phyloP scores from a whole-genome alignment of 2,329 filamentous ascomycete genomes.

The Xylaria polymorpha region DNA sequence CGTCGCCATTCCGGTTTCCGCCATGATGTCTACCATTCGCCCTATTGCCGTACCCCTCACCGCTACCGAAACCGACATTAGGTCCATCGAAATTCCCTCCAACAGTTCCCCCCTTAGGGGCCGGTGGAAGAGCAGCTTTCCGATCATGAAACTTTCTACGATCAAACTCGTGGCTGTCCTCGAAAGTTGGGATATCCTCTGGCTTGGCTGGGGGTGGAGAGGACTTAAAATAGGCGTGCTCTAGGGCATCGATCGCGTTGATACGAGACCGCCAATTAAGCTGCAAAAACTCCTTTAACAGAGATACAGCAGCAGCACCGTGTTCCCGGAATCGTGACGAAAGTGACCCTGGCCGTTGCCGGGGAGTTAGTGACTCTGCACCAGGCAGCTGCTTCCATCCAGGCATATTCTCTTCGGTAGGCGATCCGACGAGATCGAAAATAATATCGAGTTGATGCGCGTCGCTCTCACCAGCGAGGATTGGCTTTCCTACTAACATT shows the following conservation, averaged over 20 bases:
- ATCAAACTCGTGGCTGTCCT: slow-evolving; percentile 97
- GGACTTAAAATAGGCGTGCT: slow-evolving; percentile 90
- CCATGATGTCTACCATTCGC: slow-evolving; percentile 58
- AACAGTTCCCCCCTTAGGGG: slow-evolving; percentile 90
- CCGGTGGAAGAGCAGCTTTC: slow-evolving; percentile 85
- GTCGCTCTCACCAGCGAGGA: slow-evolving; percentile 90
- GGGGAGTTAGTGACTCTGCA: slow-evolving; percentile 77
- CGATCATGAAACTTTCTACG: slow-evolving; percentile 89
- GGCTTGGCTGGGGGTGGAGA: slow-evolving; percentile 82
- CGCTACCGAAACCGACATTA: slow-evolving; percentile 63
- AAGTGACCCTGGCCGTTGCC: slow-evolving; percentile 72
- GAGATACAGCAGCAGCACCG: slow-evolving; percentile 76
- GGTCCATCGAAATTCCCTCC: slow-evolving; percentile 70
- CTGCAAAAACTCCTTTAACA: slow-evolving; percentile 84
- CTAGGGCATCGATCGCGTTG: slow-evolving; percentile 92
- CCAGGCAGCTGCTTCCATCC: slow-evolving; percentile 87
- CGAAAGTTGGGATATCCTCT: slow-evolving; percentile 88
- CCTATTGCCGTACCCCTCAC: slow-evolving; percentile 64
- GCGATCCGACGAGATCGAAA: slow-evolving; percentile 90
- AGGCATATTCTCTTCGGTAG: slow-evolving; percentile 91
- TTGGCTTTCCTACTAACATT: slow-evolving; percentile 94
- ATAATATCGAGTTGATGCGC: slow-evolving; percentile 91
- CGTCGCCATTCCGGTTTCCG: slow-evolving; percentile 52
- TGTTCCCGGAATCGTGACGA: slow-evolving; percentile 79
- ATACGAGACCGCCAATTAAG: slow-evolving; percentile 90